These are phyloP conservation scores for Talaromyces atroroseus DNA, from an alignment of 2,329 filamentous ascomycete species.

Conservation along the genomic window DNA sequence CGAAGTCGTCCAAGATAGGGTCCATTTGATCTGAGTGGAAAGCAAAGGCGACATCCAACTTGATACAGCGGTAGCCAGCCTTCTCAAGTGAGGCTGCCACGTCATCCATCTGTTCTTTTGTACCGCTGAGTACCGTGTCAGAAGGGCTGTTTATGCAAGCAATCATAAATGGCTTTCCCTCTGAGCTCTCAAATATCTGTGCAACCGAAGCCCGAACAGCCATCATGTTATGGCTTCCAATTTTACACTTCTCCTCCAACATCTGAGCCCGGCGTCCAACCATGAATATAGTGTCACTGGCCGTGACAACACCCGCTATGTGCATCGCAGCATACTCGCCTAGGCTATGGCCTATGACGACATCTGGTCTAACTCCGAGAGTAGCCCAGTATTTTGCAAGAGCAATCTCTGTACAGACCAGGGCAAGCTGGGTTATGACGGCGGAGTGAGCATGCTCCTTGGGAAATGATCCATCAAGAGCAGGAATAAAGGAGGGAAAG, in stretches of 20 bases:
- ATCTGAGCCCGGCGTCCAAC: slow-evolving; percentile 64
- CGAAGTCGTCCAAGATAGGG: slow-evolving; percentile 57
- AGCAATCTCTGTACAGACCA: slow-evolving; percentile 39
- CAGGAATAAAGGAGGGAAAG: slow-evolving; percentile 27
- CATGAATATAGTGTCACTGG: slow-evolving; percentile 51
- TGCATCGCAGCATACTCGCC: slow-evolving; percentile 38
- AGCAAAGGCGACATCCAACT: slow-evolving; percentile 59
- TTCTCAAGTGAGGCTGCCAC: slow-evolving; percentile 47
- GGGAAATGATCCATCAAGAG: slow-evolving; percentile 17
- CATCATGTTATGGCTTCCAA: slow-evolving; percentile 62
- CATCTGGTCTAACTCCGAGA: slow-evolving; percentile 23
- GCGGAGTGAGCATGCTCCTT: slow-evolving; percentile 14
- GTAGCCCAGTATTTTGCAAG: slow-evolving; percentile 29
- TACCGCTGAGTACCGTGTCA: slow-evolving; percentile 65
- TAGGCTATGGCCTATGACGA: slow-evolving; percentile 30
- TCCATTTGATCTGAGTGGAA: slow-evolving; percentile 64
- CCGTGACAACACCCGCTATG: slow-evolving; percentile 31
- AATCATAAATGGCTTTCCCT: slow-evolving; percentile 39
- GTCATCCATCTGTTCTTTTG: slow-evolving; percentile 55
- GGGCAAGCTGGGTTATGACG: slow-evolving; percentile 35
- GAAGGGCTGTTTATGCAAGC: slow-evolving; percentile 74
- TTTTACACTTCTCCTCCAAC: slow-evolving; percentile 59
- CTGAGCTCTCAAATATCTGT: slow-evolving; percentile 44
- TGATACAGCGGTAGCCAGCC: slow-evolving; percentile 56
- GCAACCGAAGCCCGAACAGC: slow-evolving; percentile 44